Evolutionary conservation across 2,329 filamentous ascomycete species (phyloP).

Genomic region (Cytospora leucostoma): DNA sequence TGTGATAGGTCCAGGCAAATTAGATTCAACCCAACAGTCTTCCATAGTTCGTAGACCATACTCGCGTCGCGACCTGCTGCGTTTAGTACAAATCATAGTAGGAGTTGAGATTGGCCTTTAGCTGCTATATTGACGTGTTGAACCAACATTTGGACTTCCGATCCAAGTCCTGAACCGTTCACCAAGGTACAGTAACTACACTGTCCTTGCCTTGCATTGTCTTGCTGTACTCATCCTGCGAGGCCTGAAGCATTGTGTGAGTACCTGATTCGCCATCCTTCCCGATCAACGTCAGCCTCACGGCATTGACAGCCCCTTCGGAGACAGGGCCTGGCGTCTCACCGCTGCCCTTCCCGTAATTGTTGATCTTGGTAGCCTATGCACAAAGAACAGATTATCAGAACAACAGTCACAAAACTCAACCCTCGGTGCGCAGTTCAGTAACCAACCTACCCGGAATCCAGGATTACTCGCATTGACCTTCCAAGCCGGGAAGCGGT

Average conservation of each 20-base stretch:
- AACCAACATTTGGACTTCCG: too few species aligned
- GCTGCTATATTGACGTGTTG: too few species aligned
- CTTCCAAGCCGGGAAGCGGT: slow-evolving; percentile 10
- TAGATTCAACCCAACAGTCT: too few species aligned
- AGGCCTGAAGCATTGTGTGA: background rate
- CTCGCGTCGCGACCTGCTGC: too few species aligned
- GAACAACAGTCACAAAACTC: background rate
- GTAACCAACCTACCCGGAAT: background rate
- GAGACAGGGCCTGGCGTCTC: slow-evolving; percentile 6
- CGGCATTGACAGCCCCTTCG: slow-evolving; percentile 8
- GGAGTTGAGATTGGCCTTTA: too few species aligned
- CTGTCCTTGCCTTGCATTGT: background rate
- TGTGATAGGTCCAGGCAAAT: too few species aligned
- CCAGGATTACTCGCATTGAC: slow-evolving; percentile 11
- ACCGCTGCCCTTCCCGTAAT: background rate
- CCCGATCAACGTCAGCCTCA: slow-evolving; percentile 14
- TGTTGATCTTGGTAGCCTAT: slow-evolving; percentile 12
- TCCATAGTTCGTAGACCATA: too few species aligned
- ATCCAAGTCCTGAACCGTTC: too few species aligned
- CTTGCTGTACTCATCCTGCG: slow-evolving; percentile 11
- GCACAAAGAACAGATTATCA: background rate
- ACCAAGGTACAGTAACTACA: slow-evolving; percentile 3
- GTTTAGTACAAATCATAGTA: too few species aligned
- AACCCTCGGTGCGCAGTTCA: too few species aligned
- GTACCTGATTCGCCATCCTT: slow-evolving; percentile 10